Base-by-base conservation (phyloP, 345 rosid genomes). In the Brassica nigra region DNA sequence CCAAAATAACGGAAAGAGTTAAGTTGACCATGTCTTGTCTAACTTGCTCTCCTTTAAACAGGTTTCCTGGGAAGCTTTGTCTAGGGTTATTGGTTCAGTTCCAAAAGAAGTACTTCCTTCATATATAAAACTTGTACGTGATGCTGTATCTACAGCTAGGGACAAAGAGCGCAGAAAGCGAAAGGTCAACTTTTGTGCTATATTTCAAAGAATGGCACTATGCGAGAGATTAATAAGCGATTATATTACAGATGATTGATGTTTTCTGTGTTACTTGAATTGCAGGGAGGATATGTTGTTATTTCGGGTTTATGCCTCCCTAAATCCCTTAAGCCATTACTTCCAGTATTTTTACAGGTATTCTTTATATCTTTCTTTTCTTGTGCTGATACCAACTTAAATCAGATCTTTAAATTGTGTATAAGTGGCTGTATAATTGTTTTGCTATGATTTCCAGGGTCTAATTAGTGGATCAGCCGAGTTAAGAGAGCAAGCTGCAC, bases 61-160 rank as follows among this genome's bases (percentile, higher is more conserved):
- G 98, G 90, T 84, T 83, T 88, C 98, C 67, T 93, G 99, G 99
- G 99, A 93, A 83, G 98, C 99, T 63, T 84, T 93, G 80, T 85
- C 91, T 28, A 87, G 91, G 84, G 97, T 95, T 79, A 85, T 91
- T 82, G 80, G 88, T 81, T 93, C 99, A 57, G 96, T 95, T 82
- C 99, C 98, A 5, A 93, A 93, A 80, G 99, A 93, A 84, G 85
- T 91, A 57, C 92, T 91, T 84, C 96, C 97, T 62, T 87, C 98
- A 9, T 95, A 89, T 83, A 84, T 93, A 68, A 95, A 93, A 84
- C 79, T 89, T 57, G 95, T 93, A 63, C 96, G 99, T 20, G 99
- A 93, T 86, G 95, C 99, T 75, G 90, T 93, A 49, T 95, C 98
- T 64, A 91, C 97, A 18, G 88, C 98, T 67, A 88, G 92, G 84